Percentiles rank a stretch among this genome's conserved stretches.
Evolutionary conservation across 352 stramenopile genomes (phyloP).

Genomic region (Phytopythium boreale): DNA sequence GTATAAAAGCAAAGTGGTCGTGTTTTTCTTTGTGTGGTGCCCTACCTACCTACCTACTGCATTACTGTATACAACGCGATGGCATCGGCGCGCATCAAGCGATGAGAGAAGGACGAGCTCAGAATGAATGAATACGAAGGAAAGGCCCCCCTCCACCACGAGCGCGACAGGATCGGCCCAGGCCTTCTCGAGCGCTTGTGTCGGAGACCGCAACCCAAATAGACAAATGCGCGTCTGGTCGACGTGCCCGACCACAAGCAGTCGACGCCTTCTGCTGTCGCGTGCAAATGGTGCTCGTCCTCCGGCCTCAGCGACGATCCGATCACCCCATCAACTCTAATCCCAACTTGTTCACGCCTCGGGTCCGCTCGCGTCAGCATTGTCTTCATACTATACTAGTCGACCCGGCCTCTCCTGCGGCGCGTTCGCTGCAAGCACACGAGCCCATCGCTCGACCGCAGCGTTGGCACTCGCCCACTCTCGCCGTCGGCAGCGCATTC

Average conservation of each 20-base stretch:
- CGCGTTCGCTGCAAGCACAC: conserved; percentile 16
- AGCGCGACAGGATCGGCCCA: background rate
- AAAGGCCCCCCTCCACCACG: background rate
- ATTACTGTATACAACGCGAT: conserved; percentile 3
- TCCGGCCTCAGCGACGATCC: background rate
- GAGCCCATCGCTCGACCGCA: conserved; percentile 10
- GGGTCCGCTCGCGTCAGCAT: background rate
- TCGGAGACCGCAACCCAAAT: background rate
- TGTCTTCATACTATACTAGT: conserved; percentile 52
- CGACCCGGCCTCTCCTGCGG: conserved; percentile 22
- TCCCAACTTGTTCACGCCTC: background rate
- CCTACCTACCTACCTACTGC: background rate
- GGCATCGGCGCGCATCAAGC: background rate
- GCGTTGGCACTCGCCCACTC: conserved; percentile 7
- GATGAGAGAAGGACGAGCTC: background rate
- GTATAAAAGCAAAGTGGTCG: background rate
- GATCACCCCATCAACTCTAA: background rate
- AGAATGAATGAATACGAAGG: background rate
- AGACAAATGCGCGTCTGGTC: background rate
- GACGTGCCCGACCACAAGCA: background rate
- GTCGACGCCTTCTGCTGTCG: background rate
- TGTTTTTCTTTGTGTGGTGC: background rate
- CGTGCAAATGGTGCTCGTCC: background rate
- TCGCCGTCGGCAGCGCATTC: background rate
- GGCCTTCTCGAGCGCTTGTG: background rate